These are phyloP conservation scores for Pestalotiopsis sp. DNA, from an alignment of 2,329 filamentous ascomycete species.

Conservation along the genomic window DNA sequence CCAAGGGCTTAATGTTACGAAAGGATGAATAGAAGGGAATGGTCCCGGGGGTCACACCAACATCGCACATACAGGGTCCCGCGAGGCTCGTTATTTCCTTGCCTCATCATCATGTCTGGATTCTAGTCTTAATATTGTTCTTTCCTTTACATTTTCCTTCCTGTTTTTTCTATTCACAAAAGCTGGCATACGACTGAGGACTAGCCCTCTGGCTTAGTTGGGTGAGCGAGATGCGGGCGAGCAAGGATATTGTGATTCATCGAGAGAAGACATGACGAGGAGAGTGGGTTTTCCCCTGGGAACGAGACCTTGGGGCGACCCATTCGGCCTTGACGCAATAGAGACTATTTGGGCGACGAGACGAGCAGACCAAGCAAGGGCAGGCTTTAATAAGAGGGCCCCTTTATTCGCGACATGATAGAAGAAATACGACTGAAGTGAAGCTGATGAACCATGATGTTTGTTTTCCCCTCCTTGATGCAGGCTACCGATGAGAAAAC, in stretches of 20 bases:
- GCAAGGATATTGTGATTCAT: slow-evolving; percentile 3
- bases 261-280: slow-evolving; percentile 18
- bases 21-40: neutral
- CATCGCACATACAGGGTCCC: slow-evolving; percentile 5
- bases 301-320: neutral
- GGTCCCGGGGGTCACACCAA: neutral
- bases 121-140: slow-evolving; percentile 10
- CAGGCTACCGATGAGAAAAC: neutral
- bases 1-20: neutral
- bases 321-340: neutral
- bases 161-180: neutral
- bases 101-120: slow-evolving; percentile 1
- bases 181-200: slow-evolving; percentile 8
- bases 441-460: neutral
- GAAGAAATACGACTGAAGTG: neutral
- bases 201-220: neutral
- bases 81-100: neutral
- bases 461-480: neutral
- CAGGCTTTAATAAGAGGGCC: slow-evolving; percentile 6
- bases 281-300: slow-evolving; percentile 14
- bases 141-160: neutral
- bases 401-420: slow-evolving; percentile 8
- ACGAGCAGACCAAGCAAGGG: slow-evolving; percentile 8
- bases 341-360: slow-evolving; percentile 9
- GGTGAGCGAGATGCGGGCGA: neutral